A percentile compares a stretch with the other conserved stretches of the same genome.
phyloP scores from a whole-genome alignment of 352 stramenopile genomes.

The Globisporangium yorkense region DNA sequence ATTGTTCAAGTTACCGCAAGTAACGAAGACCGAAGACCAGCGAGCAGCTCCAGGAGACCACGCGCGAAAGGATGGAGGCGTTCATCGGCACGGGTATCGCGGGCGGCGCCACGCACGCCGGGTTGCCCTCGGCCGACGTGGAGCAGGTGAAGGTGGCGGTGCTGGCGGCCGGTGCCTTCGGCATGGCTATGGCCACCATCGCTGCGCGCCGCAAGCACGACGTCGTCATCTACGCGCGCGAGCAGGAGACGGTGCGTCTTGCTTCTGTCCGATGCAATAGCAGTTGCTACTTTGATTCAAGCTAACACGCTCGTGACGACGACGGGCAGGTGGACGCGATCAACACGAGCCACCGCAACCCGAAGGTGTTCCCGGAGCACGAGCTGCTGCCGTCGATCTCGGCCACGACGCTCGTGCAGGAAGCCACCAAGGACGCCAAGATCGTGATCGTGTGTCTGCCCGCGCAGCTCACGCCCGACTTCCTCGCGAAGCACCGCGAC shows the following conservation, averaged over 20 bases:
- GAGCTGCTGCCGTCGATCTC: conserved; percentile 73
- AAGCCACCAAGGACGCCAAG: conserved; percentile 84
- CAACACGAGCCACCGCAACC: conserved; percentile 89
- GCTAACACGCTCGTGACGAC: background rate
- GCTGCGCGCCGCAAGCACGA: conserved; percentile 87
- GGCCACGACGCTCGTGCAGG: conserved; percentile 85
- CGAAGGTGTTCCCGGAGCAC: conserved; percentile 89
- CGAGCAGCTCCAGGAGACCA: background rate
- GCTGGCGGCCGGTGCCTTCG: conserved; percentile 94
- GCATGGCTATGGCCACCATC: conserved; percentile 93
- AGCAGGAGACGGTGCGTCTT: conserved; percentile 30
- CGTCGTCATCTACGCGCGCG: conserved; percentile 90
- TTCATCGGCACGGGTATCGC: conserved; percentile 25
- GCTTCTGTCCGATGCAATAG: background rate
- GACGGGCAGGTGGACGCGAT: conserved; percentile 79
- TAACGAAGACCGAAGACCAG: background rate
- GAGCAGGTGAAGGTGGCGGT: conserved; percentile 83
- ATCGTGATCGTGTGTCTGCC: conserved; percentile 96
- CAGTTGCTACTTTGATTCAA: background rate
- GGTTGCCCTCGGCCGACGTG: conserved; percentile 62
- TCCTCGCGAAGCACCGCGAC: conserved; percentile 82
- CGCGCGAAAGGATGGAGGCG: conserved; percentile 26
- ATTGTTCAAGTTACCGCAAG: conserved; percentile 15
- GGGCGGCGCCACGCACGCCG: conserved; percentile 50
- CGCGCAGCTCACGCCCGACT: conserved; percentile 92